Evolutionary conservation across 345 rosid genomes (phyloP).

Genomic region (Eucalyptus melliodora): DNA sequence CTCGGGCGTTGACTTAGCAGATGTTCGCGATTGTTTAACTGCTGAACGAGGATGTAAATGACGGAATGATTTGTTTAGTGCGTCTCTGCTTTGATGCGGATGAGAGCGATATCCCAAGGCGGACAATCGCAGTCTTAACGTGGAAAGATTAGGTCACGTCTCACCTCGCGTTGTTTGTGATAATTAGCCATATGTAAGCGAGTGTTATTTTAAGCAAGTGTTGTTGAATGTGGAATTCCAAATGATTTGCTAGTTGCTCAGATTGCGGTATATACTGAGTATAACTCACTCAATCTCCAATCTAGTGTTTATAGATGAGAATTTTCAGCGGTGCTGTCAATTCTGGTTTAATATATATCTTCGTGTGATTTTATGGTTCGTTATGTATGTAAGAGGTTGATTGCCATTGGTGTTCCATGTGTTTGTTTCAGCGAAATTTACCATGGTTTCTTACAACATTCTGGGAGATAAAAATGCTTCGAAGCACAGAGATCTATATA

Average conservation of each 20-base stretch:
- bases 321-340: background rate
- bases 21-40: background rate
- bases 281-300: background rate
- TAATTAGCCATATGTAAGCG: background rate
- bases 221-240: background rate
- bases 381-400: background rate
- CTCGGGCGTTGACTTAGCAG: background rate
- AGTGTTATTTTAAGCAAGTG: background rate
- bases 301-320: background rate
- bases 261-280: background rate
- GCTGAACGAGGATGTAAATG: background rate
- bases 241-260: background rate
- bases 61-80: background rate
- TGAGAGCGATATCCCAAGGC: background rate
- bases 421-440: constrained; percentile 36
- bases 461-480: constrained; percentile 59
- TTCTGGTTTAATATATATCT: background rate
- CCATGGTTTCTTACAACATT: constrained; percentile 63
- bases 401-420: background rate
- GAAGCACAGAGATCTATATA: constrained; percentile 50
- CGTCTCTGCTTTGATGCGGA: background rate
- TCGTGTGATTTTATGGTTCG: background rate
- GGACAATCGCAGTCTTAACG: background rate
- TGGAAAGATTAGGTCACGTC: background rate
- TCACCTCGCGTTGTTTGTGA: background rate